phyloP scores from a whole-genome alignment of 306 rosid species.

The Herpetospermum pedunculosum region DNA sequence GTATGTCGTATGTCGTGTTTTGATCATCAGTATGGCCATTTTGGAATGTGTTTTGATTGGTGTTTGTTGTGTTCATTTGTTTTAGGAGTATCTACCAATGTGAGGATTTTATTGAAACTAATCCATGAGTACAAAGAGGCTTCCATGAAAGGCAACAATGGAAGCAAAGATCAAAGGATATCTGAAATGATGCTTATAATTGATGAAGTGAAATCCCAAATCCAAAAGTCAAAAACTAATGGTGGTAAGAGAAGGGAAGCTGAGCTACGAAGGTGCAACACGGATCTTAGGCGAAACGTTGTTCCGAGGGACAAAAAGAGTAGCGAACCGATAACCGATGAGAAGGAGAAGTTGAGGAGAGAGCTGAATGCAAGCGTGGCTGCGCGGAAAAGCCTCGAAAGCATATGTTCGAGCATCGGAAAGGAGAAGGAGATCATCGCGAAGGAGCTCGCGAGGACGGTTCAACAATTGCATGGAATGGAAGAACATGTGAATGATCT shows the following conservation, averaged over 20 bases:
- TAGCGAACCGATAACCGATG: constrained; percentile 42
- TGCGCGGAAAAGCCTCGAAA: constrained; percentile 70
- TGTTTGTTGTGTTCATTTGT: not conserved
- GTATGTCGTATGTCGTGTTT: no score
- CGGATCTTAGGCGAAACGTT: constrained; percentile 44
- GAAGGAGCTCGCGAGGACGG: constrained; percentile 65
- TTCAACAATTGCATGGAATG: constrained; percentile 51
- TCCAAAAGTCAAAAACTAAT: constrained; percentile 38
- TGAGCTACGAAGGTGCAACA: constrained; percentile 66
- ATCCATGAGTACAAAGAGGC: constrained; percentile 69
- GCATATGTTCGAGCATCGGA: constrained; percentile 84
- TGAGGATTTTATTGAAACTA: constrained; percentile 53
- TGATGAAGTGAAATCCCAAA: constrained; percentile 54
- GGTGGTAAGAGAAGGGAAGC: constrained; percentile 32
- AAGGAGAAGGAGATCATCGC: constrained; percentile 94
- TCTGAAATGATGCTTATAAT: constrained; percentile 64
- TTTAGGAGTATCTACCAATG: constrained; percentile 55
- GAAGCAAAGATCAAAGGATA: constrained; percentile 51
- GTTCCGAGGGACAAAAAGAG: constrained; percentile 43
- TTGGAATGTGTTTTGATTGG: not conserved
- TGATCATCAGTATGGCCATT: no score
- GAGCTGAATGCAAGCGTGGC: constrained; percentile 63
- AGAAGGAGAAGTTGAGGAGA: constrained; percentile 58
- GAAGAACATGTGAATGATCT: constrained; percentile 69
- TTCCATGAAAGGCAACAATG: constrained; percentile 37